A percentile compares a stretch with the other conserved stretches of the same genome.
These are phyloP conservation scores for Byssothecium circinans DNA, from an alignment of 2,329 filamentous ascomycete genomes.

Conservation along the genomic window DNA sequence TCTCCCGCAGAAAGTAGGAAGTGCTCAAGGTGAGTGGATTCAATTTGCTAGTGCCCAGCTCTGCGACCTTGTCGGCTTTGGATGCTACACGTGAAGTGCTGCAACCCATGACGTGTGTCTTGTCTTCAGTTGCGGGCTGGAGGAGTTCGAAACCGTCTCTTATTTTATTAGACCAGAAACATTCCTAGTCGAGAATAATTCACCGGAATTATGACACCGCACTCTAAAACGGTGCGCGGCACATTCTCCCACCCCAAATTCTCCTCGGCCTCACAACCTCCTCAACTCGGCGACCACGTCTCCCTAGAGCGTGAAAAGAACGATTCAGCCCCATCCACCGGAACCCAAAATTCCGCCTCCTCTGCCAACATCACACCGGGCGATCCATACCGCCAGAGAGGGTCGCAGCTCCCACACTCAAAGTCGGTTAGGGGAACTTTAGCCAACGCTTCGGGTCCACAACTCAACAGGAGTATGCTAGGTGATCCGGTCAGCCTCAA, in stretches of 20 bases:
- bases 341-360: conserved; percentile 13
- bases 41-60: too few species aligned
- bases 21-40: too few species aligned
- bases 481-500: conserved; percentile 36
- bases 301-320: conserved; percentile 24
- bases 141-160: too few species aligned
- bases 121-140: too few species aligned
- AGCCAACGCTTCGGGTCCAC: conserved; percentile 19
- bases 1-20: too few species aligned
- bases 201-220: background rate
- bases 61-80: too few species aligned
- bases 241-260: conserved; percentile 31
- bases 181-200: background rate
- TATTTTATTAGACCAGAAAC: too few species aligned
- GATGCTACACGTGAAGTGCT: too few species aligned
- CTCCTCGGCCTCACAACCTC: conserved; percentile 18
- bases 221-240: conserved; percentile 36
- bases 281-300: conserved; percentile 28
- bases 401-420: conserved; percentile 8
- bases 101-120: too few species aligned
- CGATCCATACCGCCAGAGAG: conserved; percentile 10
- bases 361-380: background rate
- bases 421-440: conserved; percentile 26
- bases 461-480: conserved; percentile 29
- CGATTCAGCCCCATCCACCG: conserved; percentile 12